Evolutionary conservation across 495 filamentous ascomycete genomes (phyloP), one percentile per base, ranked within the genome.

Genomic region (Penicillium turbatum): DNA sequence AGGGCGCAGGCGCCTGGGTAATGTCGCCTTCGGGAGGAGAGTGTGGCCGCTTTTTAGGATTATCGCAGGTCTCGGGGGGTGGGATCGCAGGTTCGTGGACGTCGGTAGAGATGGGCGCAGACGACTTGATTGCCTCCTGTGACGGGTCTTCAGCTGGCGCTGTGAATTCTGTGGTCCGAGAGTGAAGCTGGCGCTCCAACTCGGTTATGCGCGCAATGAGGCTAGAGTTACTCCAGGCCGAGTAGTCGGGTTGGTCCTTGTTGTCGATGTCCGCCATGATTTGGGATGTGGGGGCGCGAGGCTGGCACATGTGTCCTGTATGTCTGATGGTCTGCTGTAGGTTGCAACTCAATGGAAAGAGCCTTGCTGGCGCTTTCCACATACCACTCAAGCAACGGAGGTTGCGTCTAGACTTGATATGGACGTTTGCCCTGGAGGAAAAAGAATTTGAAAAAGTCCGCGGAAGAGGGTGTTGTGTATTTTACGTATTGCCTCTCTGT

Each of bases 131-230:
- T 56, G 34, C 29, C 5, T 42, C 36, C 30, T 48, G 41, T 10
- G 58, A 27, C 17, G 37, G 30, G n/a, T n/a, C n/a, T 42, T 38
- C 27, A n/a, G 54, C 30, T 17, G 56, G 35, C 19, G 68, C 55
- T 54, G 70, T 57, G 34, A 60, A 80, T 64, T 70, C 68, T 6
- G 68, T 63, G 41, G 62, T 79, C 53, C 74, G 75, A 37, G 68
- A 70, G 42, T 78, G 69, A 6, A 88, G 68, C 58, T 85, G 72
- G 41, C 70, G 66, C 64, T 95, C 89, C 12, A 95, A 74, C 37
- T 78, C 67, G 9, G 71, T 74, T 29, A 95, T 81, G 3, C 86
- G 78, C 51, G 80, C 64, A 53, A 93, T 79, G 17, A 93, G 75
- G 43, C 75, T 79, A 15, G 81, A 74, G 47, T 81, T 82, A 16